Conservation (phyloP, 495 filamentous ascomycete species). For the Daldinia vernicosa region DNA sequence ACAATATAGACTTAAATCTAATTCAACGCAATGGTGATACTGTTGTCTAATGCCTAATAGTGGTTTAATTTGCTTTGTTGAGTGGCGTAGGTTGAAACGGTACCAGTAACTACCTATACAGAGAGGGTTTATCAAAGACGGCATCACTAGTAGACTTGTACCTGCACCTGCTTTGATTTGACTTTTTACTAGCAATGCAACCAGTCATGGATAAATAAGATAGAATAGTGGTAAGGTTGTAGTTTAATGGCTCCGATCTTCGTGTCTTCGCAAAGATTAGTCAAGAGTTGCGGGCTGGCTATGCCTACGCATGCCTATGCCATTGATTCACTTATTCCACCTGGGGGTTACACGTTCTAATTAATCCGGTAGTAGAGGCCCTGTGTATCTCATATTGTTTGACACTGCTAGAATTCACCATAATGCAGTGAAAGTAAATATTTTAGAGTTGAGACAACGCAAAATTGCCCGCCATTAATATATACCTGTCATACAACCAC, state of each 20-base stretch:
- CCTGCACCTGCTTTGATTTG: too few species aligned
- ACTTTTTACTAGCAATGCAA: too few species aligned
- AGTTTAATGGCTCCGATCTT: too few species aligned
- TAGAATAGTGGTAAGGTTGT: too few species aligned
- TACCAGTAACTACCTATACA: too few species aligned
- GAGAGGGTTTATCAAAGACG: too few species aligned
- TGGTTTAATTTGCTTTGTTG: not conserved
- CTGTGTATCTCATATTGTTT: not conserved
- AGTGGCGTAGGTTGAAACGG: not conserved
- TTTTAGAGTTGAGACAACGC: not conserved
- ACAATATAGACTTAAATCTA: constrained; percentile 23
- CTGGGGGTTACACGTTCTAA: not conserved
- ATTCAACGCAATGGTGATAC: constrained; percentile 5
- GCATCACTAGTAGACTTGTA: too few species aligned
- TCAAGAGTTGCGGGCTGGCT: too few species aligned
- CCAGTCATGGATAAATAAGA: too few species aligned
- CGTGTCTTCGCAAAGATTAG: too few species aligned
- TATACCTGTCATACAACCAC: not conserved
- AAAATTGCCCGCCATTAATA: not conserved
- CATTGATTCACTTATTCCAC: not conserved
- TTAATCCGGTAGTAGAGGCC: not conserved
- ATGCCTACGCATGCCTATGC: too few species aligned
- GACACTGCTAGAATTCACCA: not conserved
- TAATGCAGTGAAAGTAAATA: not conserved
- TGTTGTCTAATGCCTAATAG: not conserved